Evolutionary conservation across 2,329 filamentous ascomycete genomes (phyloP), one percentile per base, ranked within the genome.

Genomic region (Aspergillus oerlinghausenensis): DNA sequence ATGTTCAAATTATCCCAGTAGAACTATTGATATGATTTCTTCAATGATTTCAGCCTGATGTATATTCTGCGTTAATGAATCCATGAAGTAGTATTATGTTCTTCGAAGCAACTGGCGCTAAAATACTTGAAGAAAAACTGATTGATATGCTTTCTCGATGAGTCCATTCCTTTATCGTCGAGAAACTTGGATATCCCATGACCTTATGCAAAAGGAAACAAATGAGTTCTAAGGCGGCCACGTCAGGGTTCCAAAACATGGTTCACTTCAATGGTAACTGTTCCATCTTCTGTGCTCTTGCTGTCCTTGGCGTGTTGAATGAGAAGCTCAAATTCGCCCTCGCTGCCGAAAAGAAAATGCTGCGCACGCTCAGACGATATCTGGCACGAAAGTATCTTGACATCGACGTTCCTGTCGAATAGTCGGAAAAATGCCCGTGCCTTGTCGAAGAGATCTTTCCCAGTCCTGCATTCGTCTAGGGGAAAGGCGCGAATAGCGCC

Each of bases 321-420:
- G 3, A 68, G 58, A 6, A 65, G 54, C 11, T 52, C 40, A 26
- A 65, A 67, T n/a, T 68, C 65, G 3, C 63, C 63, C 4, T 60
- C 49, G 8, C 57, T 62, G 0, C 58, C 59, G 14, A 65, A 63
- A 4, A 69, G 28, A 28, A 61, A 68, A 4, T 65, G 55, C 11
- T 58, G 55, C 6, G 54, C 52, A n/a, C 48, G 35, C 17, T 53
- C 51, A 1, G 55, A 55, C 3, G 50, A 25, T 17, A 62, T 57
- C 48, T 61, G 60, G 25, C 60, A 63, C 7, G 54, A 63, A 3
- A 60, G 52, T 3, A 67, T 52, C 6, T 55, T 59, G 9, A 63
- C 54, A 2, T 64, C 54, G 1, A 52, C n/a, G 3, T 49, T 50
- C 1, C 25, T 38, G 19, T 62, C 49, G 2, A 60, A 52, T 3